Conservation (phyloP, 495 filamentous ascomycete genomes). For the Darksidea phi region DNA sequence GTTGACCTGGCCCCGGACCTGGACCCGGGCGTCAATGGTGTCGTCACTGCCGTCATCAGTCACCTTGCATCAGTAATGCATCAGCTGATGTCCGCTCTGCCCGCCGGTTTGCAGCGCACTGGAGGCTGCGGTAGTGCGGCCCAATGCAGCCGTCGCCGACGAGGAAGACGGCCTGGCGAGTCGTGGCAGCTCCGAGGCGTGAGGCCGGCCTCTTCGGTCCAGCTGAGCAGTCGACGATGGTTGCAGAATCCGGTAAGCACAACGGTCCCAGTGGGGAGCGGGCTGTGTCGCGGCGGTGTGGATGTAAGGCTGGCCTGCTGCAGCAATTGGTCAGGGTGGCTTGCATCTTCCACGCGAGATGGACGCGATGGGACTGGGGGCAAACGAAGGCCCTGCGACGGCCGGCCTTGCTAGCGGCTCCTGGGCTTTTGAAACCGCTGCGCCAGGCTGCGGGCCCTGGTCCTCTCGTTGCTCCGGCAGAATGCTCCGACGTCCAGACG, state of each 20-base stretch:
- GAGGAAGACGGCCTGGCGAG: too few relatives aligned
- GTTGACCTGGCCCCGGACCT: neutral
- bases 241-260: slow-evolving; percentile 26
- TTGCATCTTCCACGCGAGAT: slow-evolving; percentile 40
- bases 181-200: neutral
- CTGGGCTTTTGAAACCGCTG: slow-evolving; percentile 15
- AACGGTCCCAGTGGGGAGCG: slow-evolving; percentile 22
- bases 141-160: neutral
- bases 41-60: slow-evolving; percentile 13
- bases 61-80: slow-evolving; percentile 4
- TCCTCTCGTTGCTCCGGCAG: slow-evolving; percentile 18
- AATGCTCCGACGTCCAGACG: slow-evolving; percentile 28
- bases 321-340: slow-evolving; percentile 33
- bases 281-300: slow-evolving; percentile 29
- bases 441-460: slow-evolving; percentile 3
- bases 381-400: slow-evolving; percentile 24
- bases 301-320: slow-evolving; percentile 28
- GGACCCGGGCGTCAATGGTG: neutral
- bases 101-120: slow-evolving; percentile 1
- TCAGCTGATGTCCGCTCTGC: slow-evolving; percentile 21
- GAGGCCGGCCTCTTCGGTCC: slow-evolving; percentile 22
- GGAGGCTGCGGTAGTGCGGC: neutral
- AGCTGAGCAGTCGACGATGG: slow-evolving; percentile 22
- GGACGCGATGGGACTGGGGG: slow-evolving; percentile 31
- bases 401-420: slow-evolving; percentile 32